Evolutionary conservation across 2,329 filamentous ascomycete species (phyloP).

Genomic region (Sclerotinia nivalis): DNA sequence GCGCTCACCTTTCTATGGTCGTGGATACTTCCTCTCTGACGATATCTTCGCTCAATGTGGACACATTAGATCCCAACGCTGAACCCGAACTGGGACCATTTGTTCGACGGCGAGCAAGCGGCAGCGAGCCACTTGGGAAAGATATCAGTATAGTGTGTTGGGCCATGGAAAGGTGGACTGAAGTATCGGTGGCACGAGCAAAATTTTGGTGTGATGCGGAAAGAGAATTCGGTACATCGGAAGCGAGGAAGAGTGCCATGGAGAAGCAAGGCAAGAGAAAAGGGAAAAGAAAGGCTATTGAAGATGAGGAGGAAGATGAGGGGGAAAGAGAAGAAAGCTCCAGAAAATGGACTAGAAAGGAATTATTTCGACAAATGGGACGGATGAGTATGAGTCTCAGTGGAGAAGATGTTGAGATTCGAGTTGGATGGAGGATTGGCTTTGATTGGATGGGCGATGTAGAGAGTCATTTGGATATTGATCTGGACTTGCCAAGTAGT

Average conservation of each 20-base stretch:
- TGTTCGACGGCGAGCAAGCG: constrained; percentile 40
- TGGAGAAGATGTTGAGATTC: constrained; percentile 38
- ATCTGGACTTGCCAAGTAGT: constrained; percentile 58
- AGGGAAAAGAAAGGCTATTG: constrained; percentile 33
- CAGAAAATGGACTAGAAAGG: constrained; percentile 43
- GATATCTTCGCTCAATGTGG: constrained; percentile 55
- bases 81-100: constrained; percentile 59
- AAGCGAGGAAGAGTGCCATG: constrained; percentile 33
- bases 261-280: constrained; percentile 28
- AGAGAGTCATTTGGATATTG: constrained; percentile 56
- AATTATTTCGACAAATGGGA: constrained; percentile 57
- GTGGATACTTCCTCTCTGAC: constrained; percentile 56
- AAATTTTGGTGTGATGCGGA: constrained; percentile 62
- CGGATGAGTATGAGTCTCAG: constrained; percentile 47
- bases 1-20: constrained; percentile 57
- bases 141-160: constrained; percentile 64
- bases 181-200: constrained; percentile 60
- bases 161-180: constrained; percentile 69
- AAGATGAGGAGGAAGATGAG: constrained; percentile 42
- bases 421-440: constrained; percentile 61
- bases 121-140: constrained; percentile 50
- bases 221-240: constrained; percentile 47
- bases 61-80: constrained; percentile 58
- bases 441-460: constrained; percentile 77
- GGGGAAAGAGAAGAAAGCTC: constrained; percentile 29